phyloP scores from a whole-genome alignment of 1,139 yeast species.

The Blastobotrys raffinosifermentans region DNA sequence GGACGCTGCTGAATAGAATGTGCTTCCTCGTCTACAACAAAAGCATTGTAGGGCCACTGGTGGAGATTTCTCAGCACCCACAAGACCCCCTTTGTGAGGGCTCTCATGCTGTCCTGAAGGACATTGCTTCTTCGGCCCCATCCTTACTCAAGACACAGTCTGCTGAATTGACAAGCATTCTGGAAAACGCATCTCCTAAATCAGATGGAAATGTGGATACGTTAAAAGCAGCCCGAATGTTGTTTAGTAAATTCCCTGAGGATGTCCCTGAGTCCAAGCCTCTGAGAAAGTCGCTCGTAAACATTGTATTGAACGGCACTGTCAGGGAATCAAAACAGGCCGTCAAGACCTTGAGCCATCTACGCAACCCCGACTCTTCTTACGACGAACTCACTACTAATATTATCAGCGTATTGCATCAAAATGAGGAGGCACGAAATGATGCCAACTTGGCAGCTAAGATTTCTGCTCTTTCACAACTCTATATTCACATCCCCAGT shows the following conservation, averaged over 20 bases:
- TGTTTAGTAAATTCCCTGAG: slow-evolving; percentile 46
- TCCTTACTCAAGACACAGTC: slow-evolving; percentile 59
- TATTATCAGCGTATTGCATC: slow-evolving; percentile 38
- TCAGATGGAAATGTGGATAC: slow-evolving; percentile 34
- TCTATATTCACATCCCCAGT: slow-evolving; percentile 48
- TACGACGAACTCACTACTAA: slow-evolving; percentile 36
- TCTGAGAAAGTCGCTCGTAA: slow-evolving; percentile 31
- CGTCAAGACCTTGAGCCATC: slow-evolving; percentile 49
- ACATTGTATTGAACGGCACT: slow-evolving; percentile 47
- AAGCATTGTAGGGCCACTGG: slow-evolving; percentile 53
- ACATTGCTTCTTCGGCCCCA: slow-evolving; percentile 59
- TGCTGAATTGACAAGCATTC: slow-evolving; percentile 41
- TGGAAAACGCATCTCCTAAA: slow-evolving; percentile 33
- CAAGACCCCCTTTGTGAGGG: slow-evolving; percentile 31
- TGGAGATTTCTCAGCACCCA: slow-evolving; percentile 42
- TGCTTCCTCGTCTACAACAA: slow-evolving; percentile 60
- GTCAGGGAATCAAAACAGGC: slow-evolving; percentile 64
- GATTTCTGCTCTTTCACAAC: slow-evolving; percentile 55
- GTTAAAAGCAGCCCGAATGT: slow-evolving; percentile 57
- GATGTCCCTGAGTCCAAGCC: slow-evolving; percentile 22
- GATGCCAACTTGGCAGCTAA: slow-evolving; percentile 46
- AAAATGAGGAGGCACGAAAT: slow-evolving; percentile 10
- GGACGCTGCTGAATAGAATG: slow-evolving; percentile 54
- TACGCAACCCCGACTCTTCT: slow-evolving; percentile 37
- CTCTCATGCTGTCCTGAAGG: slow-evolving; percentile 52